Evolutionary conservation across 2,329 filamentous ascomycete genomes (phyloP).

Genomic region (Neoascochyta sp.): DNA sequence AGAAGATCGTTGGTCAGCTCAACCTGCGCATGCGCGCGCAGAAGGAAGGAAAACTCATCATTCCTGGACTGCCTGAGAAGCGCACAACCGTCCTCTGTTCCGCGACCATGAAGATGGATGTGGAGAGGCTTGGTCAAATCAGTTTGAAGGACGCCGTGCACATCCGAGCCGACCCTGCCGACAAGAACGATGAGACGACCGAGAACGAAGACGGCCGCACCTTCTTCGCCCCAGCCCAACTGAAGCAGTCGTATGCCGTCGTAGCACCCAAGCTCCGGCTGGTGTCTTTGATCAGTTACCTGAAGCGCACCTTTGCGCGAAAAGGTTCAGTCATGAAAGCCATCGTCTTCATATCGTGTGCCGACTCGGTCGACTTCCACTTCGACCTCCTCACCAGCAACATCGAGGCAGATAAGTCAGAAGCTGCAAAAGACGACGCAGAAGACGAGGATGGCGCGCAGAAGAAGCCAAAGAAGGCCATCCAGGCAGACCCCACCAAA

Average conservation of each 20-base stretch:
- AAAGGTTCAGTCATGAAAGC: constrained; percentile 93
- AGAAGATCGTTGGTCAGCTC: constrained; percentile 77
- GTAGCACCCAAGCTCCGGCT: constrained; percentile 86
- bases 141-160: constrained; percentile 90
- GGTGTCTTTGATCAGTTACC: constrained; percentile 77
- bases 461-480: constrained; percentile 34
- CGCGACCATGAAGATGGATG: constrained; percentile 96
- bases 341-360: constrained; percentile 94
- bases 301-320: constrained; percentile 83
- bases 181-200: constrained; percentile 49
- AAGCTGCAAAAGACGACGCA: constrained; percentile 20
- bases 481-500: constrained; percentile 40
- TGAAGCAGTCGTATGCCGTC: constrained; percentile 88
- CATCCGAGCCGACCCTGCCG: constrained; percentile 64
- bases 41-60: constrained; percentile 58
- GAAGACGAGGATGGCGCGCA: constrained; percentile 23
- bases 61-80: constrained; percentile 65
- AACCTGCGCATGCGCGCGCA: constrained; percentile 60
- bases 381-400: constrained; percentile 70
- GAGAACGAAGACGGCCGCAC: constrained; percentile 47
- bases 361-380: constrained; percentile 95
- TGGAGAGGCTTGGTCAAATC: constrained; percentile 89
- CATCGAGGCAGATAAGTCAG: constrained; percentile 25
- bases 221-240: constrained; percentile 82
- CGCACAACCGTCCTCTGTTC: constrained; percentile 89